Conservation (phyloP, 1,284 basidiomycete species). For the Leccinum holopus region DNA sequence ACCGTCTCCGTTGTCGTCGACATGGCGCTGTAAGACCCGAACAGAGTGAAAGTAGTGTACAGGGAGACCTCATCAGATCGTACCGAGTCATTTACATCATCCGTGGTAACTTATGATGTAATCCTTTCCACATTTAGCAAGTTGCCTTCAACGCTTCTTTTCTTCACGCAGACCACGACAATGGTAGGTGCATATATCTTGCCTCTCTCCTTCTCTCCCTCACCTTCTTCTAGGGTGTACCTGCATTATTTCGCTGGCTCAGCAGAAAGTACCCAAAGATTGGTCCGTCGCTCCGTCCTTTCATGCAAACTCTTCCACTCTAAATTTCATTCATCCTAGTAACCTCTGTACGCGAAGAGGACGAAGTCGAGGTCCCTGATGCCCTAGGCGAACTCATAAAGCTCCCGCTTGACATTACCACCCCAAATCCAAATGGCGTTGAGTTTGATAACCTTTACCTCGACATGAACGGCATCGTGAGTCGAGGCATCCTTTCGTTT, state of each 20-base stretch:
- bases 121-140: conserved; percentile 17
- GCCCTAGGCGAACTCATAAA: conserved; percentile 67
- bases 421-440: conserved; percentile 91
- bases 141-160: not conserved
- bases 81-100: not conserved
- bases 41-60: no score
- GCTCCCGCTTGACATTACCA: conserved; percentile 81
- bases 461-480: conserved; percentile 89
- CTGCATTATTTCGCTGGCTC: conserved; percentile 92
- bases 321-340: conserved; percentile 44
- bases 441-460: conserved; percentile 98
- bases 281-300: conserved; percentile 45
- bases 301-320: not conserved
- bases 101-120: conserved; percentile 31
- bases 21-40: conserved; percentile 16
- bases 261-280: conserved; percentile 98
- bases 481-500: conserved; percentile 4
- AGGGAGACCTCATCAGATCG: no score
- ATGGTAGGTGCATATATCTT: conserved; percentile 17
- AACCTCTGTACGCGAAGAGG: conserved; percentile 79
- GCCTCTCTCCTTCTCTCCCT: not conserved
- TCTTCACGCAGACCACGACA: not conserved
- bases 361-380: conserved; percentile 66
- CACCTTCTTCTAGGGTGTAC: conserved; percentile 70
- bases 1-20: conserved; percentile 31